Evolutionary conservation across 441 rosid species (phyloP).

Genomic region (Rhodomyrtus psidioides): DNA sequence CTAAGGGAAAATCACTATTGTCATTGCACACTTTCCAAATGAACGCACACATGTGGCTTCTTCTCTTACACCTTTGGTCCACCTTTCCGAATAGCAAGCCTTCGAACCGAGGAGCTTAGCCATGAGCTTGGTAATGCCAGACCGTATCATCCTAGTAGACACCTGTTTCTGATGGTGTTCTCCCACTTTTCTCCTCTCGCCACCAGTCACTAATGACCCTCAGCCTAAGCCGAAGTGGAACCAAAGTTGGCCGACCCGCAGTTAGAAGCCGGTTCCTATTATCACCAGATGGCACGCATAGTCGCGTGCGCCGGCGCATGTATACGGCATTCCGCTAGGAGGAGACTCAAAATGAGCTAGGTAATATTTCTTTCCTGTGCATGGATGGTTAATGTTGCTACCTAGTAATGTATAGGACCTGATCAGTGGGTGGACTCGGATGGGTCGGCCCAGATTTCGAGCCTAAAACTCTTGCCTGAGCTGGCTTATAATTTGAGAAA

Average conservation of each 20-base stretch:
- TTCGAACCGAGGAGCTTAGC: too few species aligned
- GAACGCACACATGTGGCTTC: too few species aligned
- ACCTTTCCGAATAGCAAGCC: too few species aligned
- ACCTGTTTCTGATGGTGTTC: too few species aligned
- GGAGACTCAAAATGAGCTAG: slow-evolving; percentile 13
- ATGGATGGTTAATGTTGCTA: background rate
- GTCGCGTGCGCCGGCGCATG: slow-evolving; percentile 5
- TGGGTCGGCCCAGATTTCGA: background rate
- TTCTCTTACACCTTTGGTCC: too few species aligned
- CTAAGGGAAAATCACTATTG: too few species aligned
- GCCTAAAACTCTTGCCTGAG: background rate
- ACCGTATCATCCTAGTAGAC: too few species aligned
- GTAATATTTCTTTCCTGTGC: background rate
- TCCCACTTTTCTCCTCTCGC: too few species aligned
- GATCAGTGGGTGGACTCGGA: background rate
- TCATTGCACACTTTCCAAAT: too few species aligned
- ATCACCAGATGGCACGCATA: slow-evolving; percentile 3
- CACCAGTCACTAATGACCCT: too few species aligned
- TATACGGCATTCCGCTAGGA: slow-evolving; percentile 5
- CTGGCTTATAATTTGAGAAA: background rate
- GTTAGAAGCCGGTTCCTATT: background rate
- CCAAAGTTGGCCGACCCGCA: background rate
- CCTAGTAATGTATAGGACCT: background rate
- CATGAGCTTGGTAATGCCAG: too few species aligned
- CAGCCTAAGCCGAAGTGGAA: too few species aligned